Conservation (phyloP, 148 eudicot genomes). For the Silene latifolia region DNA sequence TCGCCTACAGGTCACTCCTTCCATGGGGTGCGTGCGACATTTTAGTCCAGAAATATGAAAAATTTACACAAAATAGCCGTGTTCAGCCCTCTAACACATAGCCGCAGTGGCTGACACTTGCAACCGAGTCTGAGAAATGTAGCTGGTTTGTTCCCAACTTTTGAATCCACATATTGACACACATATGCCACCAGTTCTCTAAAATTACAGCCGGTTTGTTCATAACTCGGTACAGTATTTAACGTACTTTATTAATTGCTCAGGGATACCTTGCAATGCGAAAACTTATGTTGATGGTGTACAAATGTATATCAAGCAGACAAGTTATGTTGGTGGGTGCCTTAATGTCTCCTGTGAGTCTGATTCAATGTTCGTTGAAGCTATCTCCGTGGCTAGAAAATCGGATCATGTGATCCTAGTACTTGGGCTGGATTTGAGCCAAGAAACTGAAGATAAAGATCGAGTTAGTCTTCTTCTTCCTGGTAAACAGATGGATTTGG, state of each 20-base stretch:
- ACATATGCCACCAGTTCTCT: no score
- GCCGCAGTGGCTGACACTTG: no score
- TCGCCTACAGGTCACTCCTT: no score
- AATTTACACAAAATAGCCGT: neutral
- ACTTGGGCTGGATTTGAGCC: conserved; percentile 85
- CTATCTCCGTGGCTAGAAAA: conserved; percentile 52
- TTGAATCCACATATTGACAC: no score
- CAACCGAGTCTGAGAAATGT: no score
- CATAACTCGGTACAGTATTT: neutral
- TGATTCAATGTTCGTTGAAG: conserved; percentile 47
- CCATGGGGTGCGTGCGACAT: no score
- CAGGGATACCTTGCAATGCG: conserved; percentile 74
- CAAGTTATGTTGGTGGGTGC: conserved; percentile 58
- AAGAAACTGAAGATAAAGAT: conserved; percentile 90
- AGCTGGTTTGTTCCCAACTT: neutral
- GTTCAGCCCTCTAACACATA: neutral
- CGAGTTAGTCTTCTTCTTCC: conserved; percentile 87
- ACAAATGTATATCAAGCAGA: conserved; percentile 42
- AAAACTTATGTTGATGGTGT: conserved; percentile 56
- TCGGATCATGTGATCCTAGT: conserved; percentile 77
- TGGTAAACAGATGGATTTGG: conserved; percentile 75
- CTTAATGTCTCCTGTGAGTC: conserved; percentile 65
- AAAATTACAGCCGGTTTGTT: no score
- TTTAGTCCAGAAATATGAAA: no score
- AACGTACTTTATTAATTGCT: conserved; percentile 14